phyloP scores from a whole-genome alignment of 768 basidiomycete species.

The Russula abietina region DNA sequence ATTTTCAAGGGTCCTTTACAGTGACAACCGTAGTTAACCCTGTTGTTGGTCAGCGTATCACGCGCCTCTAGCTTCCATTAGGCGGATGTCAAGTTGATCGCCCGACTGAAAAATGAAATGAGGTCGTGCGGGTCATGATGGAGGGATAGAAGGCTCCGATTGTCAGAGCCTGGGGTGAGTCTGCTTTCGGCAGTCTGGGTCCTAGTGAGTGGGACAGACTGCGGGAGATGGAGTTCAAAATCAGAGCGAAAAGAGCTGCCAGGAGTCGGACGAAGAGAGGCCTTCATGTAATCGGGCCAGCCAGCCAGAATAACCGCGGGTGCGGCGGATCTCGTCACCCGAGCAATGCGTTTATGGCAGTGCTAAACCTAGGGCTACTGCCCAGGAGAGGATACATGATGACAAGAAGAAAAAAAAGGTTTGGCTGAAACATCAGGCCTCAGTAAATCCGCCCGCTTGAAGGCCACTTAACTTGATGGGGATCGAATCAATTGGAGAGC shows the following conservation, averaged over 20 bases:
- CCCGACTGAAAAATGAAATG: conserved; percentile 66
- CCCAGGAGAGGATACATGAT: not conserved
- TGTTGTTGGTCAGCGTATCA: too few relatives aligned
- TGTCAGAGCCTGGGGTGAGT: not conserved
- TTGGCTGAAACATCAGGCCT: not conserved
- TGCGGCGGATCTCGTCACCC: not conserved
- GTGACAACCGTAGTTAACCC: too few relatives aligned
- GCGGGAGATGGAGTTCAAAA: not conserved
- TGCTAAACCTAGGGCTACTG: not conserved
- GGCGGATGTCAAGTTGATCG: conserved; percentile 57
- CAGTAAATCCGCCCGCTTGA: not conserved
- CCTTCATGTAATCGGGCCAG: not conserved
- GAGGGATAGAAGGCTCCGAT: not conserved
- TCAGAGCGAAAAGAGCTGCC: not conserved
- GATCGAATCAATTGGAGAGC: not conserved
- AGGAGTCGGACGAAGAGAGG: not conserved
- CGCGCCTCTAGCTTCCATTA: too few relatives aligned
- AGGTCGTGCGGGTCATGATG: conserved; percentile 38
- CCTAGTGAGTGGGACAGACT: not conserved
- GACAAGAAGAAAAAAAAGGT: not conserved
- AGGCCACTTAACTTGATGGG: not conserved
- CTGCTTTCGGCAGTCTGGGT: not conserved
- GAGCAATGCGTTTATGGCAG: not conserved
- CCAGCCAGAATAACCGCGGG: not conserved
- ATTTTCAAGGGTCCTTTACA: not conserved